Percentiles rank a stretch among this genome's conserved stretches.
phyloP scores from a whole-genome alignment of 1,284 basidiomycete species.

The Phylloporus sp. region DNA sequence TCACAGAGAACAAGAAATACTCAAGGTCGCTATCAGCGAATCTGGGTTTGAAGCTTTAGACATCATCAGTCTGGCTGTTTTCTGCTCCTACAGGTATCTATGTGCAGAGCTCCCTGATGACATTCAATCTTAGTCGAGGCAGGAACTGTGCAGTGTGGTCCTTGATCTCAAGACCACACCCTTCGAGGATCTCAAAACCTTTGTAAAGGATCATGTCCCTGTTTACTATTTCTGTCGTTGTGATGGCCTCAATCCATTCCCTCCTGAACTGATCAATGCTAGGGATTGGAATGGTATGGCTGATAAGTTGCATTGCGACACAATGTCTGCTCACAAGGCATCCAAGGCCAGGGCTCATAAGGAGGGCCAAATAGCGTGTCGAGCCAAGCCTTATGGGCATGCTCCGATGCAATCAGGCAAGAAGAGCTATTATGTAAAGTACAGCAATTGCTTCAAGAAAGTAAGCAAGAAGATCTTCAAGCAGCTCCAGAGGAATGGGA shows the following conservation, averaged over 20 bases:
- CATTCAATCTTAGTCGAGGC: too few relatives aligned
- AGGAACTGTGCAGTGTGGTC: too few relatives aligned
- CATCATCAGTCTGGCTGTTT: too few relatives aligned
- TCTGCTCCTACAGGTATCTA: too few relatives aligned
- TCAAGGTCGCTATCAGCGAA: too few relatives aligned
- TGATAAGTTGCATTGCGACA: background rate
- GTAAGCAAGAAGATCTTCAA: background rate
- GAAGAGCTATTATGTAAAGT: background rate
- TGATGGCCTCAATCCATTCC: background rate
- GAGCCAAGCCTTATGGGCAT: background rate
- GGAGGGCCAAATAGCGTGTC: background rate
- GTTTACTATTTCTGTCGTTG: background rate
- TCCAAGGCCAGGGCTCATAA: background rate
- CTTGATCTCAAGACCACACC: background rate
- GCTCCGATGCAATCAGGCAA: background rate
- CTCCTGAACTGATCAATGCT: background rate
- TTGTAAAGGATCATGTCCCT: background rate
- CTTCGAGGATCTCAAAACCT: background rate
- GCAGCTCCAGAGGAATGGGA: background rate
- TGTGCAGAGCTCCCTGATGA: too few relatives aligned
- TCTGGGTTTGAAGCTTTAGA: too few relatives aligned
- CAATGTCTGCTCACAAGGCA: background rate
- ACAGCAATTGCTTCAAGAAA: background rate
- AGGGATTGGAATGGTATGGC: background rate
- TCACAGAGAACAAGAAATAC: too few relatives aligned